Base-by-base conservation (phyloP, 805 yeast genomes). In the Kazachstania taianensis region DNA sequence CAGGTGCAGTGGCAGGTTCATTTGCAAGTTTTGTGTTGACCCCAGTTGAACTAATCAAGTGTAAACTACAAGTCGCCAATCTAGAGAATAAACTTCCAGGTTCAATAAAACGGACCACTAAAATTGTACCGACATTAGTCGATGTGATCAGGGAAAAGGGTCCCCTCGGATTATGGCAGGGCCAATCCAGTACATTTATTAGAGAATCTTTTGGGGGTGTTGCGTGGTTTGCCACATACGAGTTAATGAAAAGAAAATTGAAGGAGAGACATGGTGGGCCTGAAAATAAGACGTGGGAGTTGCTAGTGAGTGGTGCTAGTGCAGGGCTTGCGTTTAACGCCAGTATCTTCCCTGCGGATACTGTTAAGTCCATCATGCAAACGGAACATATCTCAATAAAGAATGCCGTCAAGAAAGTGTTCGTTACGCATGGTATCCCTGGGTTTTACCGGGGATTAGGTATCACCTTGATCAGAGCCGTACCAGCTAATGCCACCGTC, bases 181-280 rank as follows among this genome's bases (percentile, higher is more conserved):
- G 97, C 2, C 86, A 86, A 45, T 63, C 76, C 1, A 78, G 92
- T 15, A 87, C 97, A 0, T 60, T 84, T 32, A 43, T 82, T 2
- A 70, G 96, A 48, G 97, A 87, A 54, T 70, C 83, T 26, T 79
- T 86, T 20, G 96, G 96, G 6, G 82, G 95, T 2, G 83, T 94
- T 4, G 78, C 89, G 2, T 87, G 96, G 96, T 87, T 87, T 62
- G 89, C 94, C 0, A 73, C 92, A 13, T 86, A 86, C 55, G 95
- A 86, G 53, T 60, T 68, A 30, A 61, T 73, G 43, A 65, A 66
- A 40, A 42, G 42, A n/a, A 30, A 36, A 15, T 48, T 63, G 44
- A 52, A 37, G 19, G 57, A 49, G 30, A 50, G 49, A 37, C 54
- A 52, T 18, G 33, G 37, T 3, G 44, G 42, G 26, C 35, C 41